phyloP scores from a whole-genome alignment of 1,284 basidiomycete species.

The Trichosporon ovoides region DNA sequence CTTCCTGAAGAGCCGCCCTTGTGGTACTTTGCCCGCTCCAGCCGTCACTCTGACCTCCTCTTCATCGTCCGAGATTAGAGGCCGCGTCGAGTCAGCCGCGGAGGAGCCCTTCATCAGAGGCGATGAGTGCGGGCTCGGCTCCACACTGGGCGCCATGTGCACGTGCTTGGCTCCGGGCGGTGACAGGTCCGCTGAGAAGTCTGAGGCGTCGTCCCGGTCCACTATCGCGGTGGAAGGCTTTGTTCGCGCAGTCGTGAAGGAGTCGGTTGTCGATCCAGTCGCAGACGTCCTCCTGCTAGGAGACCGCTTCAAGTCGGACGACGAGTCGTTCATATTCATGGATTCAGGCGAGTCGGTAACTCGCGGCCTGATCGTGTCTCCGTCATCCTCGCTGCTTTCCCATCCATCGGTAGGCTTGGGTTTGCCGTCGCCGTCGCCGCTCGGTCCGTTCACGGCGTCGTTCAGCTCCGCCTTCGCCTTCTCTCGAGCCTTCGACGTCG shows the following conservation, averaged over 20 bases:
- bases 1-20: neutral
- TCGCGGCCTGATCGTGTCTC: neutral
- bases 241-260: slow-evolving; percentile 40
- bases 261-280: slow-evolving; percentile 22
- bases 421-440: neutral
- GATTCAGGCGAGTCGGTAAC: neutral
- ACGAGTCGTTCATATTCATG: neutral
- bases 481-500: no score
- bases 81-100: neutral
- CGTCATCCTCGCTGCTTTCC: neutral
- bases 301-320: neutral
- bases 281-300: slow-evolving; percentile 9
- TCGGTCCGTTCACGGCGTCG: neutral
- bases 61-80: slow-evolving; percentile 14
- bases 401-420: no score
- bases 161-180: neutral
- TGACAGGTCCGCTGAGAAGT: slow-evolving; percentile 9
- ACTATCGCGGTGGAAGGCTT: neutral
- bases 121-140: slow-evolving; percentile 6
- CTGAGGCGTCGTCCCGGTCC: neutral
- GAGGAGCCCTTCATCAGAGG: neutral
- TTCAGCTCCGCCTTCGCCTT: neutral
- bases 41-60: neutral
- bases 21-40: neutral
- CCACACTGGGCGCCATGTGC: neutral